Base-by-base conservation (phyloP, 2,329 filamentous ascomycete genomes). In the Gyromitra esculenta region DNA sequence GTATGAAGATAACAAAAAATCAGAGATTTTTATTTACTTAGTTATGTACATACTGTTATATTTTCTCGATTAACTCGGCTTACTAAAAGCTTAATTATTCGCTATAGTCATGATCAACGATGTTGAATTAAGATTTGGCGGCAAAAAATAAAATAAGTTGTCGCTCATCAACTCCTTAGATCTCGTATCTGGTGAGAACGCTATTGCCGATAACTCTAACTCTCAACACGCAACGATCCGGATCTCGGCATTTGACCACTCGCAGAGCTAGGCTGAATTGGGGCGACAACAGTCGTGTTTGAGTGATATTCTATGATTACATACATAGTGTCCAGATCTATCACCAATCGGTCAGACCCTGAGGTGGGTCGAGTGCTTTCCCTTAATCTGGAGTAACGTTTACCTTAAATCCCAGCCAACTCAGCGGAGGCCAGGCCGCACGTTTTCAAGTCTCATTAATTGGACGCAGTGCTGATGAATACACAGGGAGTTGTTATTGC, bases 251-350 rank as follows among this genome's bases (percentile, higher is more conserved):
- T 15, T 52, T 25, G 48, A 54, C 11, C 50, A 54, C 11, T 15
- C 7, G 31, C 48, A 21, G n/a, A 7, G 48, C 18, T 52, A 52
- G 48, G 48, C n/a, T 4, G n/a, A 45, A 45, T 13, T 3, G 43
- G 13, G 45, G 13, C 25, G 25, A 48, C 11, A 48, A n/a, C n/a
- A 48, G 11, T 48, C 7, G 9, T 59, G 18, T 37, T 62, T 62
- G 57, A 62, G 57, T 62, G 57, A 62, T 15, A 62, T 62, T 13
- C 13, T 9, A 43, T 62, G 57, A 62, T 57, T 37, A 3, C 18
- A 1, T 7, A 13, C 18, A 50, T 50, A 50, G 5, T 18, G 25
- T 31, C 25, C 25, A 31, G 25, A 31, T 31, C 4, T 31, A 31
- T 31, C 25, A 31, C 25, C 25, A 31, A 31, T 31, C 25, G 25